Conservation (phyloP, 164 flowering plant species). For the Malania oleifera region DNA sequence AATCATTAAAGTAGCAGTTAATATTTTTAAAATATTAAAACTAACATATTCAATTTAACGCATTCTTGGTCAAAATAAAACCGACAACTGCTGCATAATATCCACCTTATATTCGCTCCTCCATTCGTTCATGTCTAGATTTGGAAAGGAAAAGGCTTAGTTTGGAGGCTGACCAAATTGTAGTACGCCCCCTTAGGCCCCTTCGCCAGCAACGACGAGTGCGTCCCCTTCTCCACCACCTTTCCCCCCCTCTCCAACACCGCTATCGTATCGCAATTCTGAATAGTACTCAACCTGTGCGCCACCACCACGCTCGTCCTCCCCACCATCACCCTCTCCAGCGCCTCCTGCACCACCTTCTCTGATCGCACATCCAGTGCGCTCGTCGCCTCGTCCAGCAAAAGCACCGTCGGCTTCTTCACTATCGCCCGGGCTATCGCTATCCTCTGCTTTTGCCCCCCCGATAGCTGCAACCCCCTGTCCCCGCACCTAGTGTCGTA, state of each 20-base stretch:
- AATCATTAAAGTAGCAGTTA: too few species aligned
- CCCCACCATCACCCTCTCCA: slow-evolving; percentile 39
- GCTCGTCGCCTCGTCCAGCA: slow-evolving; percentile 42
- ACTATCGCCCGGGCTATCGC: slow-evolving; percentile 44
- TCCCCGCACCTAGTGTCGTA: slow-evolving; percentile 45
- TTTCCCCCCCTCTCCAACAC: slow-evolving; percentile 41
- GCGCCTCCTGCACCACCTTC: slow-evolving; percentile 39
- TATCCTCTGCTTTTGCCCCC: slow-evolving; percentile 45
- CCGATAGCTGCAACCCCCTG: slow-evolving; percentile 40
- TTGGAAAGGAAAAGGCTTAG: too few species aligned
- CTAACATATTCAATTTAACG: too few species aligned
- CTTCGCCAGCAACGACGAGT: slow-evolving; percentile 25
- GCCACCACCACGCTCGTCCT: slow-evolving; percentile 46
- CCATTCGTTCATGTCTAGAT: too few species aligned
- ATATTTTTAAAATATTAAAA: too few species aligned
- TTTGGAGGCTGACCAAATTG: slow-evolving; percentile 27
- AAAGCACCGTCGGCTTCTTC: slow-evolving; percentile 29
- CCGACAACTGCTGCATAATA: too few species aligned
- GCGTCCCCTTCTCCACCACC: slow-evolving; percentile 46
- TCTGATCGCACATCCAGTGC: slow-evolving; percentile 40
- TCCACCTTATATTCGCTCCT: too few species aligned
- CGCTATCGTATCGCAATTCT: slow-evolving; percentile 35
- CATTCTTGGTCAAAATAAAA: too few species aligned
- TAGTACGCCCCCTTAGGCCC: slow-evolving; percentile 38
- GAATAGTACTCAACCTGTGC: slow-evolving; percentile 37